Conservation (phyloP, 768 basidiomycete species). For the Leccinum olivaceopallidum region DNA sequence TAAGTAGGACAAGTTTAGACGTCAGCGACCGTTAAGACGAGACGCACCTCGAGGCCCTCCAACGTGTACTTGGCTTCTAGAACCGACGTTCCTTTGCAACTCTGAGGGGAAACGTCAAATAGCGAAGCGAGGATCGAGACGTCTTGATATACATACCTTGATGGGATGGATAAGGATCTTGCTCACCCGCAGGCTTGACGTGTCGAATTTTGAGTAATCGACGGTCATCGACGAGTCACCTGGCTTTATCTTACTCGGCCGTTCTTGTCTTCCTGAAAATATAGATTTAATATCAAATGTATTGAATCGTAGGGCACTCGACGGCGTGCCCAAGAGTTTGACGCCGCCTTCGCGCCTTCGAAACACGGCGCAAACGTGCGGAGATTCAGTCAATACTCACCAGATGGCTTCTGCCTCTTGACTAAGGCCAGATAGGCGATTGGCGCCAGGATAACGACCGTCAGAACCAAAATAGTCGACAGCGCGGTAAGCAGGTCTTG, state of each 20-base stretch:
- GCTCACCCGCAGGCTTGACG: conserved; percentile 43
- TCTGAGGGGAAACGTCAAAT: conserved; percentile 41
- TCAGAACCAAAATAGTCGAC: conserved; percentile 12
- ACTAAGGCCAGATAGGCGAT: conserved; percentile 19
- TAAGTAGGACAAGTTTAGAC: conserved; percentile 1
- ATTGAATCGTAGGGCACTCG: background rate
- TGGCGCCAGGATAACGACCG: conserved; percentile 12
- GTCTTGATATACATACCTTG: conserved; percentile 45
- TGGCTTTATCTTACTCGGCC: background rate
- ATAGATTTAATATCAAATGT: conserved; percentile 12
- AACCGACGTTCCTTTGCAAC: conserved; percentile 69
- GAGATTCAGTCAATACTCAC: conserved; percentile 16
- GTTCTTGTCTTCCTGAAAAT: conserved; percentile 11
- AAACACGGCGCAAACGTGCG: background rate
- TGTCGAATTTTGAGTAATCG: conserved; percentile 29
- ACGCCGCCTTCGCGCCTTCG: background rate
- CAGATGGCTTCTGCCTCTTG: conserved; percentile 1
- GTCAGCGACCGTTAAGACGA: background rate
- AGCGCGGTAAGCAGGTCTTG: conserved; percentile 7
- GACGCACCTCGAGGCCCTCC: conserved; percentile 63
- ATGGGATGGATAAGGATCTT: conserved; percentile 69
- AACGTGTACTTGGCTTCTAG: conserved; percentile 54
- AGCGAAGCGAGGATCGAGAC: background rate
- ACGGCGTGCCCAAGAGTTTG: background rate
- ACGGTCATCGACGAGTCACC: background rate